Percentiles rank a stretch among this genome's conserved stretches.
Evolutionary conservation across 2,329 filamentous ascomycete species (phyloP).

Genomic region (Boeremia lycopersici): DNA sequence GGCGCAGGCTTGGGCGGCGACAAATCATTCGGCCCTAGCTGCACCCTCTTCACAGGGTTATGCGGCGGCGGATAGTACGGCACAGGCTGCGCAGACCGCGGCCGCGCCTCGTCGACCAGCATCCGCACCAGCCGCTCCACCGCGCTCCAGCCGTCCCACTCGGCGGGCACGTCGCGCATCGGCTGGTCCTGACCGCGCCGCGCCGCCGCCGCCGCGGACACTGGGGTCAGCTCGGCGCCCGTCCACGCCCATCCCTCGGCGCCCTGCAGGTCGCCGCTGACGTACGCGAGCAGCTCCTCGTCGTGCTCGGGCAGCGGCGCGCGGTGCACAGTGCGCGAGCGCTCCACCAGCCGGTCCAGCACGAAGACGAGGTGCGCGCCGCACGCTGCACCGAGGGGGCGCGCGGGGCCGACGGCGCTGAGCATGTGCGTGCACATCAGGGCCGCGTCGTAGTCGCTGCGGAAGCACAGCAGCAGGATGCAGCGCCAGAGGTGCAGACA

Average conservation of each 20-base stretch:
- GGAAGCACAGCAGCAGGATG: constrained; percentile 77
- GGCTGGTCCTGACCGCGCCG: constrained; percentile 26
- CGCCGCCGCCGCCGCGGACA: background rate
- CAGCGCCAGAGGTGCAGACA: constrained; percentile 89
- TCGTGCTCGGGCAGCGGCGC: constrained; percentile 63
- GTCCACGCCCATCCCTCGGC: constrained; percentile 83
- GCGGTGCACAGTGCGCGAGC: constrained; percentile 53
- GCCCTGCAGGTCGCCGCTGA: constrained; percentile 85
- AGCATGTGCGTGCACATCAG: constrained; percentile 74
- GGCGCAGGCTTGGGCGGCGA: constrained; percentile 27
- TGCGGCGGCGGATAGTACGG: constrained; percentile 47
- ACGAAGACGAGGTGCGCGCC: constrained; percentile 86
- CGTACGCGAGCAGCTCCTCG: constrained; percentile 87
- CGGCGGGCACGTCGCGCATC: constrained; percentile 54
- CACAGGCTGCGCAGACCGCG: constrained; percentile 27
- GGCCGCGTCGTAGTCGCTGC: constrained; percentile 74
- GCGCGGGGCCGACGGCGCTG: constrained; percentile 70
- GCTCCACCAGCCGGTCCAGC: constrained; percentile 67
- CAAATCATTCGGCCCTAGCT: constrained; percentile 36
- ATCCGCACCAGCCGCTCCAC: constrained; percentile 68
- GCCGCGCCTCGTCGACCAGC: constrained; percentile 57
- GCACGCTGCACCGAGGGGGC: constrained; percentile 76
- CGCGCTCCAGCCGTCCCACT: constrained; percentile 82
- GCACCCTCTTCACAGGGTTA: constrained; percentile 46
- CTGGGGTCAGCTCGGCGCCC: constrained; percentile 47